phyloP scores from a whole-genome alignment of 441 rosid species.

The Sinapis alba region DNA sequence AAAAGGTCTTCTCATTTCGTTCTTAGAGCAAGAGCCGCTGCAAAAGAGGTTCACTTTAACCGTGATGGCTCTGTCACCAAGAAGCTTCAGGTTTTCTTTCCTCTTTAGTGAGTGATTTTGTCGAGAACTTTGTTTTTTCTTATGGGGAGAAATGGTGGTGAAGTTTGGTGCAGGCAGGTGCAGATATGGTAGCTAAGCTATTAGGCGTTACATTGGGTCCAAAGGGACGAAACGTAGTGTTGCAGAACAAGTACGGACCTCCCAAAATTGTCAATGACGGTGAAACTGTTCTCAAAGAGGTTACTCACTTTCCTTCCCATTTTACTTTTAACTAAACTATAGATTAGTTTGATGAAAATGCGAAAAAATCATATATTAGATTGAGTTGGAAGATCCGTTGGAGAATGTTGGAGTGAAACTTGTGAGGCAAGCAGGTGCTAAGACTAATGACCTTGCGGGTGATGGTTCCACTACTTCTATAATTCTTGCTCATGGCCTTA shows the following conservation, averaged over 20 bases:
- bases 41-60: constrained; percentile 83
- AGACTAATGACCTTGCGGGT: constrained; percentile 89
- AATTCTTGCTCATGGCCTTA: constrained; percentile 88
- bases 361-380: constrained; percentile 22
- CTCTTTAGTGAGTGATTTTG: neutral
- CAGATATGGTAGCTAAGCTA: constrained; percentile 76
- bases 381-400: constrained; percentile 85
- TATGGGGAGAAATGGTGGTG: constrained; percentile 24
- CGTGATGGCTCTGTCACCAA: constrained; percentile 78
- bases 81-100: constrained; percentile 69
- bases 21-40: constrained; percentile 52
- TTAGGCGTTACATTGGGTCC: constrained; percentile 93
- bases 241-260: constrained; percentile 90
- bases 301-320: neutral
- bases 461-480: constrained; percentile 95
- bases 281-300: constrained; percentile 91
- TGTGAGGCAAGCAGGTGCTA: constrained; percentile 97
- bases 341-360: too few relatives aligned
- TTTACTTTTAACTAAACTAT: neutral
- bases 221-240: constrained; percentile 87
- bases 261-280: constrained; percentile 95
- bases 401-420: constrained; percentile 95
- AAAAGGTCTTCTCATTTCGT: constrained; percentile 34
- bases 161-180: constrained; percentile 66
- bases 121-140: neutral